Evolutionary conservation across 1,139 yeast genomes (phyloP), one percentile per base, ranked within the genome.

Genomic region (Yamadazyma kanchanaburiensis): DNA sequence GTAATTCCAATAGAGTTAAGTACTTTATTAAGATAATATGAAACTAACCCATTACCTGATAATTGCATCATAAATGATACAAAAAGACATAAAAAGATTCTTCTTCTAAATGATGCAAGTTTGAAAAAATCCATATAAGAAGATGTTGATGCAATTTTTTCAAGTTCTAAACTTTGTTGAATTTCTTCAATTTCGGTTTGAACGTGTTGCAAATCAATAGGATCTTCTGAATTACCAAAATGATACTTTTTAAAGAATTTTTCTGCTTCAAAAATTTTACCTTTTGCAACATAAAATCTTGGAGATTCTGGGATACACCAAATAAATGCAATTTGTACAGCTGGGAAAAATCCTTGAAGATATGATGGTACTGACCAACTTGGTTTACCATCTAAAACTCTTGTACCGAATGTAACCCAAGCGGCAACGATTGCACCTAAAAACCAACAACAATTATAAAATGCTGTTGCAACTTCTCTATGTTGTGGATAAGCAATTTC

Each of bases 381-480:
- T 8, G 27, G 47, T 32, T 39, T 45, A 38, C 55, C 50, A 17
- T 33, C 28, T 18, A 40, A 29, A 12, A 64, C 26, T 16, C 33
- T 25, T 15, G 32, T 30, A 10, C 32, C 32, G 12, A 17, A 29
- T n/a, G 32, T 29, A 11, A 27, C 60, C 70, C 75, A 64, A 2
- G 81, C 71, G 5, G 80, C 79, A 26, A 75, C 42, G 18, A 71
- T 49, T 6, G 79, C 70, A 24, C 81, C 81, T 26, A 72, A 42
- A 65, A 48, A 59, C 70, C 72, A 69, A 53, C 47, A 77, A 45
- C 24, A 67, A 55, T 68, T 70, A 48, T 63, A 74, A 25, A 61
- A 49, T 16, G 73, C 56, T 15, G 78, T 70, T 18, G 58, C 43
- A 16, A 57, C 53, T 13, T 64, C 64, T 47, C 81, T 58, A 38